These are phyloP conservation scores for Xylaria sp. DNA, from an alignment of 2,329 filamentous ascomycete genomes.

Conservation along the genomic window DNA sequence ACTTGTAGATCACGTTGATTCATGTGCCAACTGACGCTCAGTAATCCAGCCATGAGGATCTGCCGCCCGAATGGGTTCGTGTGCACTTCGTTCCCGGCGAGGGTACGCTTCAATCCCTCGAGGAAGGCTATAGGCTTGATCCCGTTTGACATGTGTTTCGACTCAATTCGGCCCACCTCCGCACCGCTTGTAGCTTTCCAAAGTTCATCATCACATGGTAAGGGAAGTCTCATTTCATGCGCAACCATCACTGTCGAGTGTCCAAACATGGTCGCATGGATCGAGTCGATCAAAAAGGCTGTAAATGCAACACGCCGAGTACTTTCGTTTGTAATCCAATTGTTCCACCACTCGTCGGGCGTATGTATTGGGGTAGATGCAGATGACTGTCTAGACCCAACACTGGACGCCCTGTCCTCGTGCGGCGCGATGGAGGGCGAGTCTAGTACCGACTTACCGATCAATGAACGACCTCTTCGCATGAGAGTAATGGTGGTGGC, in stretches of 20 bases:
- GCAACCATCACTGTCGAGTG: slow-evolving; percentile 96
- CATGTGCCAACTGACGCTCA: slow-evolving; percentile 97
- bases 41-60: slow-evolving; percentile 85
- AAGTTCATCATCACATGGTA: slow-evolving; percentile 87
- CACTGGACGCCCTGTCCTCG: slow-evolving; percentile 47
- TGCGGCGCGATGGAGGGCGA: slow-evolving; percentile 67
- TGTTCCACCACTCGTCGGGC: slow-evolving; percentile 87
- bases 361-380: slow-evolving; percentile 60
- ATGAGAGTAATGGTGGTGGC: slow-evolving; percentile 93
- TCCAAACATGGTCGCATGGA: slow-evolving; percentile 96
- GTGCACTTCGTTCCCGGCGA: slow-evolving; percentile 77
- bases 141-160: slow-evolving; percentile 72
- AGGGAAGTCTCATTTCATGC: slow-evolving; percentile 83
- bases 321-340: slow-evolving; percentile 92
- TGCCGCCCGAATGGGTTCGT: slow-evolving; percentile 93
- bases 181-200: slow-evolving; percentile 87
- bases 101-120: slow-evolving; percentile 81
- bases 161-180: slow-evolving; percentile 80
- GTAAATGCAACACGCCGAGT: slow-evolving; percentile 86
- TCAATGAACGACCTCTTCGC: slow-evolving; percentile 85
- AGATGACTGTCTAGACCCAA: slow-evolving; percentile 55
- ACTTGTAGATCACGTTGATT: slow-evolving; percentile 93
- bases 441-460: slow-evolving; percentile 78
- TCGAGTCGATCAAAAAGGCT: slow-evolving; percentile 91
- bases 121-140: slow-evolving; percentile 83